Conservation (phyloP, 2,329 filamentous ascomycete species). For the Apiospora saccharicola region DNA sequence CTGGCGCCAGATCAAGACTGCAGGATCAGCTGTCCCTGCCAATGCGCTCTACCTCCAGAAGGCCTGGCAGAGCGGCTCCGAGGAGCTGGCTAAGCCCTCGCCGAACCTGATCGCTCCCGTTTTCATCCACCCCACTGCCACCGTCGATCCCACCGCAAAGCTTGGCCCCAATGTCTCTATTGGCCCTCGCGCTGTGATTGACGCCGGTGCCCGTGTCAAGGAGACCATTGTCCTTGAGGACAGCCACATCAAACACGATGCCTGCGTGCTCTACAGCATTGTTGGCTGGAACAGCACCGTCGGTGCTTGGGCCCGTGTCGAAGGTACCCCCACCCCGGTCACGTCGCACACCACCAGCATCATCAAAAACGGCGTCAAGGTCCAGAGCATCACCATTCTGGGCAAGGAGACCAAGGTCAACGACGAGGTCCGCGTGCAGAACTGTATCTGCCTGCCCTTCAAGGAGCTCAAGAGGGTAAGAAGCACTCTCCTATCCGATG, state of each 20-base stretch:
- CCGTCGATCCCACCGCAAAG: conserved; percentile 93
- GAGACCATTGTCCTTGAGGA: conserved; percentile 96
- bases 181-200: conserved; percentile 85
- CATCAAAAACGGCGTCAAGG: conserved; percentile 97
- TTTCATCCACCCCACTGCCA: conserved; percentile 91
- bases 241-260: conserved; percentile 94
- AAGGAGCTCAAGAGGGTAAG: conserved; percentile 96
- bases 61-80: conserved; percentile 82
- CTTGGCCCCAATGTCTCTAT: conserved; percentile 97
- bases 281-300: conserved; percentile 97
- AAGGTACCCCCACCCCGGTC: conserved; percentile 89
- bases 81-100: conserved; percentile 83
- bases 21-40: conserved; percentile 93
- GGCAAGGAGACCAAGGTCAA: conserved; percentile 95
- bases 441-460: conserved; percentile 96
- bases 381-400: conserved; percentile 96
- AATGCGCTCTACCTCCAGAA: conserved; percentile 97
- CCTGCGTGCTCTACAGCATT: conserved; percentile 93
- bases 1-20: conserved; percentile 99
- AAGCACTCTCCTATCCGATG: neutral
- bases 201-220: conserved; percentile 90
- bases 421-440: conserved; percentile 95
- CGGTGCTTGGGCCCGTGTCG: conserved; percentile 97
- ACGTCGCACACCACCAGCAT: conserved; percentile 92
- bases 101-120: conserved; percentile 91